Base-by-base conservation (phyloP, 2,329 filamentous ascomycete species). In the Colletotrichum neosansevieriae region DNA sequence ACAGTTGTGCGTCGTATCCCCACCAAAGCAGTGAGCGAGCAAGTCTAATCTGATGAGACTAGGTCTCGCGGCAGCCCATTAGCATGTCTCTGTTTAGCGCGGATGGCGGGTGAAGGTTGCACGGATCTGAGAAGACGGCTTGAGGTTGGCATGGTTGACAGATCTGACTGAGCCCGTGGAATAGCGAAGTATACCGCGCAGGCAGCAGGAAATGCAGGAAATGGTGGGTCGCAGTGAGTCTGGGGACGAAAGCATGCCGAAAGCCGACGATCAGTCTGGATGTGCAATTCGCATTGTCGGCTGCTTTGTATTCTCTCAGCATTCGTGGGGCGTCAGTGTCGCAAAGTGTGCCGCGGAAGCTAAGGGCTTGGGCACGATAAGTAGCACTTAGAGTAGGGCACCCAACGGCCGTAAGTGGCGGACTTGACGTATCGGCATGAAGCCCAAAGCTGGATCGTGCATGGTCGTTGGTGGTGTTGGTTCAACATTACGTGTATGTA, bases 21-120 rank as follows among this genome's bases (percentile, higher is more conserved):
- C n/a, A 44, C 13, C 29, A 29, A 29, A 29, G 29, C 29, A 29
- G 29, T 29, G 29, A 29, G 29, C 29, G 6, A 29, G 6, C 29
- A 29, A 29, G 29, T 29, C 6, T 2, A 29, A 29, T 29, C 34
- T 51, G 13, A n/a, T 21, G n/a, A 64, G 32, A 58, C 38, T 13
- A 47, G 47, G 59, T 45, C 24, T 67, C 42, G 58, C 58, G 59
- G 63, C 36, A 63, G 45, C n/a, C 32, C 58, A 49, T 36, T 63
- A 38, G 51, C n/a, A 17, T 67, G 53, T 64, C 59, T 58, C 64
- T 64, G 38, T 47, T 58, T 53, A 63, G 64, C 44, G 64, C 45
- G 44, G 19, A 60, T 29, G 32, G 32, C 34, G 10, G 45, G 44
- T 29, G 15, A 6, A 53, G n/a, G 29, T 40, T 5, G 51, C n/a